phyloP scores from a whole-genome alignment of 2,329 filamentous ascomycete species.

The Diaporthe helianthi region DNA sequence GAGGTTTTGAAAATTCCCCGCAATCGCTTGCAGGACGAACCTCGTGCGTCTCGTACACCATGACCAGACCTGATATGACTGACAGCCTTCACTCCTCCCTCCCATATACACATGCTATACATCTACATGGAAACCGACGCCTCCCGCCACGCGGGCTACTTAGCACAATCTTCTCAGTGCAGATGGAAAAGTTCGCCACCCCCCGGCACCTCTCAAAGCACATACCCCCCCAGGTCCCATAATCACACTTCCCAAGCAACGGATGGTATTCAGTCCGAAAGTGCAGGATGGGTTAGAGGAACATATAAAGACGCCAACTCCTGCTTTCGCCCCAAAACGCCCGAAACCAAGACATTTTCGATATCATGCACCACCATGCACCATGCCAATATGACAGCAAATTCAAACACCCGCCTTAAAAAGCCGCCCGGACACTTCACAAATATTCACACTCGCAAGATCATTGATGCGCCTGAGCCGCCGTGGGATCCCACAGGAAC shows the following conservation, averaged over 20 bases:
- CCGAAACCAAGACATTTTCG: background rate
- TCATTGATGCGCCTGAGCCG: background rate
- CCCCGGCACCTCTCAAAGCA: background rate
- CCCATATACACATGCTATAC: conserved; percentile 16
- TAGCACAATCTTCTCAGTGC: background rate
- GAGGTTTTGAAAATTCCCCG: background rate
- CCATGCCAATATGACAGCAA: conserved; percentile 1
- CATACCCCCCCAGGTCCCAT: background rate
- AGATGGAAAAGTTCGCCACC: background rate
- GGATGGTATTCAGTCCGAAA: background rate
- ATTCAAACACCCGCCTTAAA: background rate
- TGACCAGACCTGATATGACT: background rate
- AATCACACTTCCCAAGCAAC: background rate
- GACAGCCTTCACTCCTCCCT: background rate
- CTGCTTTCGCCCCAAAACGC: conserved; percentile 4
- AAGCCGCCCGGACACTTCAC: background rate
- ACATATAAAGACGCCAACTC: conserved; percentile 15
- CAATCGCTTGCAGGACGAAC: background rate
- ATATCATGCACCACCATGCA: conserved; percentile 4
- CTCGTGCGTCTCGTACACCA: background rate
- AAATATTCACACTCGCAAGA: no score
- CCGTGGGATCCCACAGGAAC: conserved; percentile 50
- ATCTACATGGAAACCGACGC: background rate
- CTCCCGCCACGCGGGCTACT: background rate
- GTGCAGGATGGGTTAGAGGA: background rate